A percentile compares a stretch with the other conserved stretches of the same genome.
These are phyloP conservation scores for Xylaria sp. DNA, from an alignment of 2,329 filamentous ascomycete genomes.

Conservation along the genomic window DNA sequence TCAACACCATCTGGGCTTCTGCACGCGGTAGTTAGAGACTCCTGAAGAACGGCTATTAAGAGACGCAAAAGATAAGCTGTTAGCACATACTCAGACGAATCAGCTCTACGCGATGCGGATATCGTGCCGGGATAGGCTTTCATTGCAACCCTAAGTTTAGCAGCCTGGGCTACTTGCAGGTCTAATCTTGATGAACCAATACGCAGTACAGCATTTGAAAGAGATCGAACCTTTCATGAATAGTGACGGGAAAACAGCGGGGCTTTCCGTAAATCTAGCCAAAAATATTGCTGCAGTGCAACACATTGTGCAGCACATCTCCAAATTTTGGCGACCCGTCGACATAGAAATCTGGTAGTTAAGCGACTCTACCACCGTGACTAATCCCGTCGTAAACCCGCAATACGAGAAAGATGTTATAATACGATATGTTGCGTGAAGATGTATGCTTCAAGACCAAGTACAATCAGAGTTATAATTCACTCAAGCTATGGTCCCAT, in stretches of 20 bases:
- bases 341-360: not conserved
- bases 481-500: not conserved
- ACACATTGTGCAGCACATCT: not conserved
- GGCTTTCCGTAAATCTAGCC: not conserved
- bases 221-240: not conserved
- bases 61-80: slow-evolving; percentile 32
- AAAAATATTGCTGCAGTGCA: not conserved
- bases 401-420: not conserved
- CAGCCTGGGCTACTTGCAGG: too few relatives aligned
- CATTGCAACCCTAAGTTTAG: too few relatives aligned
- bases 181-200: not conserved
- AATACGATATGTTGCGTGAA: not conserved
- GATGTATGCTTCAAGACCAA: not conserved
- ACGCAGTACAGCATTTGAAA: not conserved
- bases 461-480: not conserved
- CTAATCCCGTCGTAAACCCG: slow-evolving; percentile 6
- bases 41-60: slow-evolving; percentile 38
- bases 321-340: not conserved
- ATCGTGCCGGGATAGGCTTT: too few relatives aligned
- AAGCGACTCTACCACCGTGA: not conserved
- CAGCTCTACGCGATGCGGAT: slow-evolving; percentile 7
- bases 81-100: slow-evolving; percentile 39
- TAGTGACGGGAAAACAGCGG: not conserved
- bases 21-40: slow-evolving; percentile 32
- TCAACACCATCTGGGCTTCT: slow-evolving; percentile 32